Percentiles rank a stretch among this genome's conserved stretches.
Evolutionary conservation across 768 basidiomycete species (phyloP).

Genomic region (Podaxis rugospora): DNA sequence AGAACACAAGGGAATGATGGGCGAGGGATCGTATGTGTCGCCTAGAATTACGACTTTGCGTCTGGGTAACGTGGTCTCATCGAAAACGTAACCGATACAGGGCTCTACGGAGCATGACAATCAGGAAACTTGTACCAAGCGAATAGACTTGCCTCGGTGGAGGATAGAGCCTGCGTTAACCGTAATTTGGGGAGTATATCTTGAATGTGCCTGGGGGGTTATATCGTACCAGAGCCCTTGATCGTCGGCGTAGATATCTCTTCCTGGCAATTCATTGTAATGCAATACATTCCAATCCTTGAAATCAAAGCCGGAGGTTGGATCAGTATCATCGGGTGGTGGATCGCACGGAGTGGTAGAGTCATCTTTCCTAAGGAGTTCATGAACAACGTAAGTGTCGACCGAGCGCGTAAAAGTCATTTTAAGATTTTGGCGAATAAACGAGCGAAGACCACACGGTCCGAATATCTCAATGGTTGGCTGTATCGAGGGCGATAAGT

Average conservation of each 20-base stretch:
- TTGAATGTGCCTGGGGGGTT: slow-evolving; percentile 29
- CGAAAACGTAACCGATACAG: slow-evolving; percentile 76
- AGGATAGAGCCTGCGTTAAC: slow-evolving; percentile 73
- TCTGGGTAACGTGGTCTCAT: slow-evolving; percentile 42
- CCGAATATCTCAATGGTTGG: slow-evolving; percentile 72
- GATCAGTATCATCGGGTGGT: slow-evolving; percentile 14
- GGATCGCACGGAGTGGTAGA: slow-evolving; percentile 44
- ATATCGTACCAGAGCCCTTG: slow-evolving; percentile 69
- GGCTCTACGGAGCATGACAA: slow-evolving; percentile 42
- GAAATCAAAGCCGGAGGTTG: slow-evolving; percentile 10
- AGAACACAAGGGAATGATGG: slow-evolving; percentile 52
- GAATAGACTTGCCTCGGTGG: slow-evolving; percentile 58
- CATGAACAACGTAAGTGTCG: slow-evolving; percentile 72
- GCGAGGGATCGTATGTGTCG: slow-evolving; percentile 65
- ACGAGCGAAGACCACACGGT: slow-evolving; percentile 70
- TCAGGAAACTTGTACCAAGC: neutral
- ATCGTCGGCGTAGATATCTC: slow-evolving; percentile 47
- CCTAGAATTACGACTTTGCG: slow-evolving; percentile 76
- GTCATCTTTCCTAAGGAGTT: slow-evolving; percentile 61
- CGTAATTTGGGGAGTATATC: slow-evolving; percentile 34
- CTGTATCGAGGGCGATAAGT: slow-evolving; percentile 21
- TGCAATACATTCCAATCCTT: slow-evolving; percentile 42
- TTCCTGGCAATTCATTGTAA: slow-evolving; percentile 58
- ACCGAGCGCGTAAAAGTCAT: slow-evolving; percentile 61
- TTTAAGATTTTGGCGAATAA: slow-evolving; percentile 66